Conservation (phyloP, 2,329 filamentous ascomycete genomes). For the Bipolaris victoriae region DNA sequence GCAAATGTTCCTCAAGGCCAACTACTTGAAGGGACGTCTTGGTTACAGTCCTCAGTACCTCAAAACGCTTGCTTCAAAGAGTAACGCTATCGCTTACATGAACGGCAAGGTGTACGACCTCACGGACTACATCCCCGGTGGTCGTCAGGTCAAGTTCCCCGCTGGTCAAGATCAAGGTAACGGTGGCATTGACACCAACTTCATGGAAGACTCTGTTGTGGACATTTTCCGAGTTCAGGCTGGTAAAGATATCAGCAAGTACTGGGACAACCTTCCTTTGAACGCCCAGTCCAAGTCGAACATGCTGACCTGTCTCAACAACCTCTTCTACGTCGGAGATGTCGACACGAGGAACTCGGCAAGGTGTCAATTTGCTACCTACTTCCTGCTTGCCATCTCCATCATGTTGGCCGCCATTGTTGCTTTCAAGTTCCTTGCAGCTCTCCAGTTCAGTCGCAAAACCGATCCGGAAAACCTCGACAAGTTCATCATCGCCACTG, state of each 20-base stretch:
- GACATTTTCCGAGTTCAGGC: slow-evolving; percentile 76
- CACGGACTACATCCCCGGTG: slow-evolving; percentile 79
- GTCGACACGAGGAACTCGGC: slow-evolving; percentile 88
- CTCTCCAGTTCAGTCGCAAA: slow-evolving; percentile 90
- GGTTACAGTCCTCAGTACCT: slow-evolving; percentile 84
- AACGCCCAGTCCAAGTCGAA: slow-evolving; percentile 62
- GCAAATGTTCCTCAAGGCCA: slow-evolving; percentile 76
- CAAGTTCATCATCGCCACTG: slow-evolving; percentile 98
- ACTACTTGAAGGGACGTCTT: slow-evolving; percentile 85
- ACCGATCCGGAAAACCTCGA: slow-evolving; percentile 94
- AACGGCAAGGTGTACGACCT: slow-evolving; percentile 85
- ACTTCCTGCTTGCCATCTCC: slow-evolving; percentile 86
- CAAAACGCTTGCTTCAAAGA: slow-evolving; percentile 69
- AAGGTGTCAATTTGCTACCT: slow-evolving; percentile 84
- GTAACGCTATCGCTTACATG: slow-evolving; percentile 76
- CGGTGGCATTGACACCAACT: slow-evolving; percentile 64
- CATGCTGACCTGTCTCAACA: slow-evolving; percentile 86
- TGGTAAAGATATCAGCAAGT: slow-evolving; percentile 81
- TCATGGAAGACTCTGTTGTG: slow-evolving; percentile 79
- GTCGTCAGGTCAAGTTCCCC: slow-evolving; percentile 67
- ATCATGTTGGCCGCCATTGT: slow-evolving; percentile 81
- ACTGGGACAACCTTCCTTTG: slow-evolving; percentile 75
- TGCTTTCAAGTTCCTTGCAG: slow-evolving; percentile 94
- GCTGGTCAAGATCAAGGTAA: slow-evolving; percentile 53
- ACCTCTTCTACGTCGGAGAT: slow-evolving; percentile 92